Evolutionary conservation across 345 rosid genomes (phyloP), one percentile per base, ranked within the genome.

Genomic region (Hevea brasiliensis): DNA sequence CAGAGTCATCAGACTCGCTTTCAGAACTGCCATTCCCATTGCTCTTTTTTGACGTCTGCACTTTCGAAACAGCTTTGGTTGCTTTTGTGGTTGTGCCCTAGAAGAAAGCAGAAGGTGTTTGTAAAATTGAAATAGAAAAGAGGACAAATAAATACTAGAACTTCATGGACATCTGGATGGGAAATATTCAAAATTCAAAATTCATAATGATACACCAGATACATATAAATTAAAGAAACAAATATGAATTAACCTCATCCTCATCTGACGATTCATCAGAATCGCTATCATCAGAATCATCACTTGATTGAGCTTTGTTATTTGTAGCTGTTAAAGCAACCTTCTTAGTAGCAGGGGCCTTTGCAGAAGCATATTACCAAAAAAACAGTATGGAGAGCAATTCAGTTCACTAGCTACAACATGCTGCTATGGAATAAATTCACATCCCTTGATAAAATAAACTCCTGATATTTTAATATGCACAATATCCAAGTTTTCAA

Each of bases 211-310:
- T 62, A 24, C 27, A 42, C 4, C 0, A 37, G 32, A 32, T 29
- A 7, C 60, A 0, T 15, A 50, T 13, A 24, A 12, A 18, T 2
- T 15, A 7, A 9, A 17, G 50, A 26, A 45, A 45, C 5, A 37
- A 51, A 7, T 13, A 32, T 17, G 58, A 59, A 29, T 2, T 14
- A 20, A 72, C 81, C 77, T 61, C 21, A 27, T 72, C 74, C 12
- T 70, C 78, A 40, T 68, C 74, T 8, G 68, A 60, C 29, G 73
- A 67, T 41, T 76, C 75, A 15, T 47, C 72, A 7, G 68, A 70
- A 51, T 71, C 76, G 26, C 35, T 47, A 29, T 71, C 72, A 15
- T 77, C 76, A n/a, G 81, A 77, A 48, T 61, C 56, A 20, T 72
- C 80, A 51, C 76, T 74, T 45, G 74, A 56, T 69, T 69, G 74